Base-by-base conservation (phyloP, 164 flowering plant genomes). In the Echeveria elegans region DNA sequence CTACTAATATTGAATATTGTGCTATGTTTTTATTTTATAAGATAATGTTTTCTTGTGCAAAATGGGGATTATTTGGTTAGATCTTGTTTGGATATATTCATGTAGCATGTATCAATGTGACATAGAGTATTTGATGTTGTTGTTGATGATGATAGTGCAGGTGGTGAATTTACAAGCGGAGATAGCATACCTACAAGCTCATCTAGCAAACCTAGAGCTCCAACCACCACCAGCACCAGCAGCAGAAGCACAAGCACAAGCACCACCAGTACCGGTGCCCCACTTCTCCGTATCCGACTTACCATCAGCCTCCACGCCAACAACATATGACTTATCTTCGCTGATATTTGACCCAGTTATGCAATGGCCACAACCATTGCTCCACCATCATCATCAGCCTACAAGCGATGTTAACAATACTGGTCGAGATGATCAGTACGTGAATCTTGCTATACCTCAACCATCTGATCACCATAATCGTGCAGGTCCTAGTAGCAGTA, bases 91-190 rank as follows among this genome's bases (percentile, higher is more conserved):
- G 45, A 40, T 40, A 40, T 34, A 34, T 3, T 34, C 3, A 34
- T 34, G 37, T 34, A n/a, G n/a, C n/a, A n/a, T n/a, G n/a, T n/a
- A 10, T 6, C 38, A 6, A 36, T 2, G 45, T 40, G 11, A 40
- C 45, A 40, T 40, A 40, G 2, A 7, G 45, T 7, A 40, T 21
- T 18, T 56, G 9, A 2, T n/a, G n/a, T n/a, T n/a, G n/a, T n/a
- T n/a, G n/a, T n/a, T n/a, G n/a, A n/a, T n/a, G n/a, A n/a, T 61
- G 58, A 11, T 21, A 64, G 3, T 53, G 45, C 87, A 87, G 92
- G 87, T 87, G 72, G 87, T 82, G 73, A 87, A 81, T 69, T 74
- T 87, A 50, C 92, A 87, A 76, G 83, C 86, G n/a, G 92, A 87
- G 69, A 68, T 85, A 23, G 68, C 88, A 37, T 85, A 81, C 78